phyloP scores from a whole-genome alignment of 2,329 filamentous ascomycete species.

The Neurospora sp. region DNA sequence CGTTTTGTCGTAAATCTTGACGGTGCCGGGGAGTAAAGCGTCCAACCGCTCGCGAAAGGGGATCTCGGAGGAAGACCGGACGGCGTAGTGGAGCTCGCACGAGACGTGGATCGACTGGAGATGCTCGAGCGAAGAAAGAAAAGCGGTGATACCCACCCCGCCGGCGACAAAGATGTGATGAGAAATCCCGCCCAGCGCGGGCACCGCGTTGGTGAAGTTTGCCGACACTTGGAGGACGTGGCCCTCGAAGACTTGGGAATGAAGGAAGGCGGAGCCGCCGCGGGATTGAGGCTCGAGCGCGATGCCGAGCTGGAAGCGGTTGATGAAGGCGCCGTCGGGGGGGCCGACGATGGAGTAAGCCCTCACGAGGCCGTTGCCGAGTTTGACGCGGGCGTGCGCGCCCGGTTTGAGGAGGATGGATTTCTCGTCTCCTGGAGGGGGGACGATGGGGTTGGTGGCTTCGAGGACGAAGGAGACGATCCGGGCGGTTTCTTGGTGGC shows the following conservation, averaged over 20 bases:
- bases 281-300: slow-evolving; percentile 44
- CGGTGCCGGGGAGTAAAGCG: slow-evolving; percentile 17
- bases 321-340: slow-evolving; percentile 23
- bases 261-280: slow-evolving; percentile 53
- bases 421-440: slow-evolving; percentile 19
- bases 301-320: slow-evolving; percentile 47
- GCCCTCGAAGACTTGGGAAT: slow-evolving; percentile 36
- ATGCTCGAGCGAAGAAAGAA: slow-evolving; percentile 38
- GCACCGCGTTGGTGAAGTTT: slow-evolving; percentile 37
- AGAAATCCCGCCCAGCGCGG: slow-evolving; percentile 7
- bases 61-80: slow-evolving; percentile 27
- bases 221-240: slow-evolving; percentile 41
- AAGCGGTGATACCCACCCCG: slow-evolving; percentile 59
- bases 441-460: slow-evolving; percentile 25
- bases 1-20: slow-evolving; percentile 43
- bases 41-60: too few species aligned
- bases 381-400: slow-evolving; percentile 45
- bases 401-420: slow-evolving; percentile 30
- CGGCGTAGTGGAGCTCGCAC: slow-evolving; percentile 48
- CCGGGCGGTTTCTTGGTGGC: slow-evolving; percentile 38
- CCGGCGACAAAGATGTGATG: slow-evolving; percentile 50
- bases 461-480: slow-evolving; percentile 45
- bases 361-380: slow-evolving; percentile 46
- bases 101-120: slow-evolving; percentile 37
- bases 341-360: slow-evolving; percentile 49